These are phyloP conservation scores for Symbiodinium natans DNA, from an alignment of 73 alveolate species.

Conservation along the genomic window DNA sequence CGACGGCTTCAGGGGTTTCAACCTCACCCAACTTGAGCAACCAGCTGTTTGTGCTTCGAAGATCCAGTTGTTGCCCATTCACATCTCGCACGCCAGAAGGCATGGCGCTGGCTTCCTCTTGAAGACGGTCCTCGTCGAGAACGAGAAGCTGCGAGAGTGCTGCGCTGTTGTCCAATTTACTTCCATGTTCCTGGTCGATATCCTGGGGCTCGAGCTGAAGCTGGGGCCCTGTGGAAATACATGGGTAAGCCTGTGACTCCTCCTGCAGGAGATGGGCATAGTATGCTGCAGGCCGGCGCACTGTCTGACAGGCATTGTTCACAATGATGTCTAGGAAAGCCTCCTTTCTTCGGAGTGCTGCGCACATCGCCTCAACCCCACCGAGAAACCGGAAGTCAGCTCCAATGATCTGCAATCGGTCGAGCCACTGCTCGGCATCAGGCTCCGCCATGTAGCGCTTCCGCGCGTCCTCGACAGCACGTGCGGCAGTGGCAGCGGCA, in stretches of 20 bases:
- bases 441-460: conserved; percentile 96
- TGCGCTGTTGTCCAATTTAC: background rate
- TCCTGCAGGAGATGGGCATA: conserved; percentile 94
- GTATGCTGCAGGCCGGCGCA: conserved; percentile 95
- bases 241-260: conserved; percentile 46
- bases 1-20: conserved; percentile 94
- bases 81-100: conserved; percentile 60
- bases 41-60: conserved; percentile 83
- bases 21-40: conserved; percentile 94
- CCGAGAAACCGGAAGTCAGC: conserved; percentile 92
- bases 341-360: background rate
- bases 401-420: conserved; percentile 28
- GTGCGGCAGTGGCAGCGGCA: too few relatives aligned
- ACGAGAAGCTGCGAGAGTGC: conserved; percentile 55
- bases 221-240: background rate
- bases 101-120: background rate
- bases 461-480: conserved; percentile 96
- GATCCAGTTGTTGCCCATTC: conserved; percentile 84
- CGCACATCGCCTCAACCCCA: conserved; percentile 83
- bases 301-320: conserved; percentile 96
- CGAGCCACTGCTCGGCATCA: conserved; percentile 95
- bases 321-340: conserved; percentile 93
- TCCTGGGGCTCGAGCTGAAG: background rate
- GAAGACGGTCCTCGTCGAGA: conserved; percentile 23
- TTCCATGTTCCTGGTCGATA: background rate